Evolutionary conservation across 805 yeast genomes (phyloP), one percentile per base, ranked within the genome.

Genomic region (Vanderwaltozyma verrucispora): DNA sequence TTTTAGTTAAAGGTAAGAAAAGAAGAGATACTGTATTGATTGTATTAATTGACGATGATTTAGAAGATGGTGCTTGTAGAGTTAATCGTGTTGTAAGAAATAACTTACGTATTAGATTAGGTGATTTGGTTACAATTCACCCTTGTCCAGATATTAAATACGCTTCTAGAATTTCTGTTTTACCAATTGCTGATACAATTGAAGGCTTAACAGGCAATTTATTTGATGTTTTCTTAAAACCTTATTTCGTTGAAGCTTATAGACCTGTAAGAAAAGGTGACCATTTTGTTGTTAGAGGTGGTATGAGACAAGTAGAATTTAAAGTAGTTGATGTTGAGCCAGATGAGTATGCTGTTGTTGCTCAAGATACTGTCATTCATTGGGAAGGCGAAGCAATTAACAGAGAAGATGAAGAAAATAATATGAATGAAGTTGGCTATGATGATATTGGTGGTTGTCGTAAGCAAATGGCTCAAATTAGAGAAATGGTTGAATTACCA

Each of bases 381-480:
- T 88, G 95, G 58, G 98, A 92, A 64, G 98, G 98, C 59, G 98
- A 92, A 54, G 96, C 98, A 57, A 89, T 92, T 65, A 85, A 84
- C 67, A 49, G 53, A 36, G 53, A 49, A 40, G 53, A 49, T 40
- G 53, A 49, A 40, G 98, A 92, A 68, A 87, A 86, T 64, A 89
- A 83, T 63, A 74, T 92, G 64, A 87, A 83, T 54, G 98, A 92
- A 48, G 97, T 92, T 43, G 98, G 98, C 52, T 92, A 92, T 62
- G 98, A 92, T 62, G 98, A 92, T 54, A 89, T 92, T 61, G 98
- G 98, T 64, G 98, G 98, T 37, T 87, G 96, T 68, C 83, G 95
- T 68, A 92, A 89, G 67, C 98, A 92, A 68, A 88, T 92, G 95
- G 98, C 98, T 32, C 98, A 92, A 68, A 89, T 92, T 59, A 80